These are phyloP conservation scores for Kodamaea plutei DNA, from an alignment of 1,139 yeast genomes.

Conservation along the genomic window DNA sequence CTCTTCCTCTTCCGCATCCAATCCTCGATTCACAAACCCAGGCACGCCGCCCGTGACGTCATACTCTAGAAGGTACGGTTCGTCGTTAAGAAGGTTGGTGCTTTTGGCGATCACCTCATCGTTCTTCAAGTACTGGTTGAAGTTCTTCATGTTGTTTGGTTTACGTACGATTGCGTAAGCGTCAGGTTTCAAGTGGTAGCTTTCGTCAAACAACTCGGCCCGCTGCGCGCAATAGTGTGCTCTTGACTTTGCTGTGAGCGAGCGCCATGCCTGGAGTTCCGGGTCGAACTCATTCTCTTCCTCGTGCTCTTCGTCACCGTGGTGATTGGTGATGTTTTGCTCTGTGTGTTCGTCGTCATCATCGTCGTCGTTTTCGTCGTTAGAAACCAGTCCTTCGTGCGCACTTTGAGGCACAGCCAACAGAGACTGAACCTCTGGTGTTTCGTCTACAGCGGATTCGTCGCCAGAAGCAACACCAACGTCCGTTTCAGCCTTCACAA, in stretches of 20 bases:
- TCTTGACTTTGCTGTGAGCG: slow-evolving; percentile 71
- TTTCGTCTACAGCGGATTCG: slow-evolving; percentile 3
- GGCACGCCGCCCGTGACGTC: slow-evolving; percentile 83
- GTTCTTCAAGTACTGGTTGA: slow-evolving; percentile 45
- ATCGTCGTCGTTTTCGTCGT: slow-evolving; percentile 16
- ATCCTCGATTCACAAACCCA: slow-evolving; percentile 51
- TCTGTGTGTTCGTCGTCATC: slow-evolving; percentile 12
- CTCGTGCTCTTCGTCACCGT: slow-evolving; percentile 37
- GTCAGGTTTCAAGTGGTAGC: slow-evolving; percentile 54
- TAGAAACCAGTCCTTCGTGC: neutral
- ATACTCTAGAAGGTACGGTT: slow-evolving; percentile 75
- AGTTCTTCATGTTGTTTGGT: slow-evolving; percentile 56
- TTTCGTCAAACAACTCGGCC: slow-evolving; percentile 58
- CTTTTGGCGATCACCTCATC: slow-evolving; percentile 38
- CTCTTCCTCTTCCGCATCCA: slow-evolving; percentile 45
- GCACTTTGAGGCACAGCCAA: slow-evolving; percentile 14
- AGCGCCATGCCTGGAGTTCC: slow-evolving; percentile 71
- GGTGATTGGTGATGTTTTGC: slow-evolving; percentile 2
- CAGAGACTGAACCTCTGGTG: slow-evolving; percentile 2
- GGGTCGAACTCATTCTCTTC: slow-evolving; percentile 26
- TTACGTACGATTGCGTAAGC: slow-evolving; percentile 66
- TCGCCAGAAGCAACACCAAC: neutral
- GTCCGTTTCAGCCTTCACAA: slow-evolving; percentile 25
- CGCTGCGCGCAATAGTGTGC: slow-evolving; percentile 72
- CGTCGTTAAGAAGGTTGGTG: slow-evolving; percentile 51